Conservation (phyloP, 768 basidiomycete species). For the Astraeus odoratus region DNA sequence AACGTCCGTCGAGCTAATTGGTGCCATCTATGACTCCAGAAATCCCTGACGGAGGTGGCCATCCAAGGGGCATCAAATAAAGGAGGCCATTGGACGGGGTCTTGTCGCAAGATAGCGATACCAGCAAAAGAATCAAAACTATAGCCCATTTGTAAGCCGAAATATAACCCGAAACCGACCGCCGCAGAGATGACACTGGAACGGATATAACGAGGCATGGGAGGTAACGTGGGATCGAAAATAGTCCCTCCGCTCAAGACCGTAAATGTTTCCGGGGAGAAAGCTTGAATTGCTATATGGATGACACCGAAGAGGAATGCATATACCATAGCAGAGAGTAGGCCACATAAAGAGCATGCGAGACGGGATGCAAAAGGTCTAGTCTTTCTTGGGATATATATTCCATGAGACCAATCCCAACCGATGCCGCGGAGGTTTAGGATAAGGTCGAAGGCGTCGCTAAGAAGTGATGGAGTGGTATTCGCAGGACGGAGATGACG, state of each 20-base stretch:
- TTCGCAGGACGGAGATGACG: conserved; percentile 10
- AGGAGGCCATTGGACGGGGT: conserved; percentile 28
- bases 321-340: conserved; percentile 28
- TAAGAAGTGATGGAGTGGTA: conserved; percentile 16
- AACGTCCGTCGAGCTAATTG: conserved; percentile 28
- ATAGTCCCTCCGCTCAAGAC: conserved; percentile 22
- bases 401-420: conserved; percentile 49
- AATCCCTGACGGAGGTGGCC: conserved; percentile 30
- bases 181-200: conserved; percentile 38
- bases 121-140: conserved; percentile 17
- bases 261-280: conserved; percentile 32
- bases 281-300: conserved; percentile 40
- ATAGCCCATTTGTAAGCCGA: conserved; percentile 33
- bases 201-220: conserved; percentile 22
- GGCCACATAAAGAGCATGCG: conserved; percentile 32
- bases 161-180: conserved; percentile 39
- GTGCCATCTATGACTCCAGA: conserved; percentile 36
- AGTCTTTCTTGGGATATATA: conserved; percentile 28
- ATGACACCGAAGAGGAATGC: conserved; percentile 37
- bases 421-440: conserved; percentile 52
- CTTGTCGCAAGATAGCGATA: conserved; percentile 23
- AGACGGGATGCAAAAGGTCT: conserved; percentile 30
- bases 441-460: conserved; percentile 44
- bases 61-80: conserved; percentile 28
- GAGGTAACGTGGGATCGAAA: conserved; percentile 27